Percentiles rank a stretch among this genome's conserved stretches.
These are phyloP conservation scores for Phytophthora melonis DNA, from an alignment of 352 stramenopile genomes.

Conservation along the genomic window DNA sequence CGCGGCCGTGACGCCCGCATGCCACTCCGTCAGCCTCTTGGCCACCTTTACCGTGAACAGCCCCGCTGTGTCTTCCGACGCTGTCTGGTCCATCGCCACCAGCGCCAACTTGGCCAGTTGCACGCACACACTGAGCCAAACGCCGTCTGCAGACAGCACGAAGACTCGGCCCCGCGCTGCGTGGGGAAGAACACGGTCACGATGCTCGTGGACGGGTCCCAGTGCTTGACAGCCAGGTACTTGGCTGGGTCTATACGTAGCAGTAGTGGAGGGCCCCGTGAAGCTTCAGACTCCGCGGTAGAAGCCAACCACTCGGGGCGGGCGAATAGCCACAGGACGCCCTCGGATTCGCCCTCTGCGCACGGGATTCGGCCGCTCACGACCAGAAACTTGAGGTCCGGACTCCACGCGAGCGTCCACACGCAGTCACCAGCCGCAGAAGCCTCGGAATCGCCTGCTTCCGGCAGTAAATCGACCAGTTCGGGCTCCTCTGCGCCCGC, in stretches of 20 bases:
- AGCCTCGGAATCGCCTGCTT: background rate
- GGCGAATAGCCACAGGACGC: slow-evolving; percentile 59
- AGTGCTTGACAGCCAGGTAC: slow-evolving; percentile 55
- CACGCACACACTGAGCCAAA: slow-evolving; percentile 61
- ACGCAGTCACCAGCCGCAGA: background rate
- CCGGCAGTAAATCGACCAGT: slow-evolving; percentile 35
- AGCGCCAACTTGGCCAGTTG: slow-evolving; percentile 58
- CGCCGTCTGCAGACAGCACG: slow-evolving; percentile 47
- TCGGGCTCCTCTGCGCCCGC: background rate
- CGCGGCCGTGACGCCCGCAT: slow-evolving; percentile 57
- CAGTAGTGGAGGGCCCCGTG: slow-evolving; percentile 31
- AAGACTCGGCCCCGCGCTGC: slow-evolving; percentile 46
- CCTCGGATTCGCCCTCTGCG: slow-evolving; percentile 27
- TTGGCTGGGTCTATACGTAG: slow-evolving; percentile 44
- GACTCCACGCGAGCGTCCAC: slow-evolving; percentile 64
- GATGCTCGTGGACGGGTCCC: slow-evolving; percentile 45
- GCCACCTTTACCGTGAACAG: slow-evolving; percentile 53
- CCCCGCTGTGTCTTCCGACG: slow-evolving; percentile 15
- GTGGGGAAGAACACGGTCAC: slow-evolving; percentile 53
- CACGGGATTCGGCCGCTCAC: slow-evolving; percentile 41
- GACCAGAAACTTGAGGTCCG: slow-evolving; percentile 60
- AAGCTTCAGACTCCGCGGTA: background rate
- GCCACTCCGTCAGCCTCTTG: slow-evolving; percentile 66
- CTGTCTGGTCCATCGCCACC: slow-evolving; percentile 34
- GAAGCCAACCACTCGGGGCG: slow-evolving; percentile 47